Percentiles rank a stretch among this genome's conserved stretches.
Evolutionary conservation across 768 basidiomycete species (phyloP).

Genomic region (Cystofilobasidium ferigula): DNA sequence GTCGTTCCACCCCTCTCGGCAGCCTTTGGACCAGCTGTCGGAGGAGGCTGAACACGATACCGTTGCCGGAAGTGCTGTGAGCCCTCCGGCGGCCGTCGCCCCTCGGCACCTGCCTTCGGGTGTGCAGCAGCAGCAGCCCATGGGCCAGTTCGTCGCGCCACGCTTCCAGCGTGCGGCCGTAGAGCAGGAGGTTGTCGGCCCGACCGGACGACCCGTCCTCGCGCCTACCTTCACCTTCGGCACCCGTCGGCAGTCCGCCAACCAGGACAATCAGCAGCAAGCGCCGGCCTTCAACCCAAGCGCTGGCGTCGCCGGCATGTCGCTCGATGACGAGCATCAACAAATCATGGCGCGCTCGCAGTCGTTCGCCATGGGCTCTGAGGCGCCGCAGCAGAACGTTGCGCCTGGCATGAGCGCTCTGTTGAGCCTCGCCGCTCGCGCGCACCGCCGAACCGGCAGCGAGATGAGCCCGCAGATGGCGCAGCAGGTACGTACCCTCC

Average conservation of each 20-base stretch:
- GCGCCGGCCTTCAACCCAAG: background rate
- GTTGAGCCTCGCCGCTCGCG: slow-evolving; percentile 36
- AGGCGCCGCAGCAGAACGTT: slow-evolving; percentile 16
- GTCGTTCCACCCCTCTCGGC: slow-evolving; percentile 56
- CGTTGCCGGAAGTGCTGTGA: slow-evolving; percentile 32
- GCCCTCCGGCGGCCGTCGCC: slow-evolving; percentile 53
- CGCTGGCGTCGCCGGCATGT: slow-evolving; percentile 22
- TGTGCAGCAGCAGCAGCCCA: slow-evolving; percentile 12
- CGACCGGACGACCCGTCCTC: slow-evolving; percentile 73
- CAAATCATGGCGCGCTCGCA: slow-evolving; percentile 36
- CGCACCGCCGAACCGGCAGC: slow-evolving; percentile 42
- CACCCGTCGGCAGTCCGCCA: slow-evolving; percentile 18
- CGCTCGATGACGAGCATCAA: slow-evolving; percentile 38
- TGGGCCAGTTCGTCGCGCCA: slow-evolving; percentile 66
- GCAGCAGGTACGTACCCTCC: slow-evolving; percentile 58
- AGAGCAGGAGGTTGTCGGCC: slow-evolving; percentile 26
- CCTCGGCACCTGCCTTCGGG: slow-evolving; percentile 53
- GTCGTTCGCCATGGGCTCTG: slow-evolving; percentile 42
- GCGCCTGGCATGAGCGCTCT: slow-evolving; percentile 34
- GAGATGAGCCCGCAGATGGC: slow-evolving; percentile 66
- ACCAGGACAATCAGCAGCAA: slow-evolving; percentile 12
- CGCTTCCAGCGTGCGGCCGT: slow-evolving; percentile 64
- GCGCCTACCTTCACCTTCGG: slow-evolving; percentile 90
- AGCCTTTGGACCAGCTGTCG: slow-evolving; percentile 45
- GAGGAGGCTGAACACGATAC: slow-evolving; percentile 47